Percentiles rank a stretch among this genome's conserved stretches.
phyloP scores from a whole-genome alignment of 306 rosid genomes.

The Quercus aquifolioides region DNA sequence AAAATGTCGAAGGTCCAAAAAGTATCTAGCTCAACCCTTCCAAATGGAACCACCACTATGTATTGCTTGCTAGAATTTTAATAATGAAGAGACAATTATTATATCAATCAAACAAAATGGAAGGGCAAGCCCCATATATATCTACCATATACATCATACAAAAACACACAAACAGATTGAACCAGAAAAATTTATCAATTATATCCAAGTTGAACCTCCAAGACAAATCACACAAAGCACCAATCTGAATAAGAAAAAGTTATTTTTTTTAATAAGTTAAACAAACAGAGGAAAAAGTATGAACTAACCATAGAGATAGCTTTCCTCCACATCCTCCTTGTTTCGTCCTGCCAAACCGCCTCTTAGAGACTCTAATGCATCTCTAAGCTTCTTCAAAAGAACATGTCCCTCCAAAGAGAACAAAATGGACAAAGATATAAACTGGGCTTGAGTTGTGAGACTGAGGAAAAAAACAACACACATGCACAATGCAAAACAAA shows the following conservation, averaged over 20 bases:
- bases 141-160: neutral
- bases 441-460: neutral
- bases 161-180: neutral
- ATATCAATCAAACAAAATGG: neutral
- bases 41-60: neutral
- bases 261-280: neutral
- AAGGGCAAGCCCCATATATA: neutral
- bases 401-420: constrained; percentile 84
- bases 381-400: constrained; percentile 90
- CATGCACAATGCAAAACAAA: neutral
- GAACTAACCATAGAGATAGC: constrained; percentile 92
- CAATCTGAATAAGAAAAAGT: too few relatives aligned
- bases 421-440: neutral
- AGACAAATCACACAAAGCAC: neutral
- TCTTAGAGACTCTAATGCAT: constrained; percentile 80
- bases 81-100: neutral
- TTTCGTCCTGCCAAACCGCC: constrained; percentile 70
- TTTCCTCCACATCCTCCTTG: constrained; percentile 94
- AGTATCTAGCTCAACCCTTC: neutral
- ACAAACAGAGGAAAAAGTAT: neutral
- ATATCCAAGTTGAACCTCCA: neutral
- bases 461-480: neutral
- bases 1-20: neutral
- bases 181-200: neutral
- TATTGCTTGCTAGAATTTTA: neutral